Conservation (phyloP, 768 basidiomycete species). For the Hericium alpestre region DNA sequence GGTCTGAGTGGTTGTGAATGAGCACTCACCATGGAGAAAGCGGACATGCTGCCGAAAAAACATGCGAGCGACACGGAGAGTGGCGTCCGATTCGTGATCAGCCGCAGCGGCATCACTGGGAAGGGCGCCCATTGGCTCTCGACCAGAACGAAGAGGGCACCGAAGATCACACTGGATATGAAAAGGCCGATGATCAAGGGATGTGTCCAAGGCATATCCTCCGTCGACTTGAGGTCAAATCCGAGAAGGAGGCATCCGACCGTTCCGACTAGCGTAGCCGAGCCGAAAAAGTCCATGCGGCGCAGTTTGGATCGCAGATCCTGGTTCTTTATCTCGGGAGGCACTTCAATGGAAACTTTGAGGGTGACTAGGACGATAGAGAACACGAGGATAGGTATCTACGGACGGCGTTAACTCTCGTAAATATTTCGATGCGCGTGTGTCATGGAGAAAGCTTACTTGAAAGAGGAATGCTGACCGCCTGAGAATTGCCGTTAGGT, state of each 20-base stretch:
- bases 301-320: slow-evolving; percentile 50
- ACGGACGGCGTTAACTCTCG: slow-evolving; percentile 7
- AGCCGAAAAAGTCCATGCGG: slow-evolving; percentile 80
- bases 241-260: slow-evolving; percentile 66
- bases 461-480: slow-evolving; percentile 79
- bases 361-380: slow-evolving; percentile 60
- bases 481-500: slow-evolving; percentile 34
- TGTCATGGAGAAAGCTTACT: slow-evolving; percentile 30
- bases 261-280: slow-evolving; percentile 62
- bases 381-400: slow-evolving; percentile 71
- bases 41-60: slow-evolving; percentile 64
- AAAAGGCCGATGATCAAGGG: slow-evolving; percentile 64
- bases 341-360: slow-evolving; percentile 71
- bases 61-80: slow-evolving; percentile 73
- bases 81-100: slow-evolving; percentile 71
- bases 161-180: slow-evolving; percentile 41
- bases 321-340: slow-evolving; percentile 54
- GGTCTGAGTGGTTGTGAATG: background rate
- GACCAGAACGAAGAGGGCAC: slow-evolving; percentile 56
- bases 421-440: background rate
- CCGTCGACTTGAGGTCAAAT: slow-evolving; percentile 68
- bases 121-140: slow-evolving; percentile 71
- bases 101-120: slow-evolving; percentile 83
- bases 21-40: slow-evolving; percentile 63
- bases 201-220: slow-evolving; percentile 68